phyloP scores from a whole-genome alignment of 768 basidiomycete genomes.

The Leccinum boreale region DNA sequence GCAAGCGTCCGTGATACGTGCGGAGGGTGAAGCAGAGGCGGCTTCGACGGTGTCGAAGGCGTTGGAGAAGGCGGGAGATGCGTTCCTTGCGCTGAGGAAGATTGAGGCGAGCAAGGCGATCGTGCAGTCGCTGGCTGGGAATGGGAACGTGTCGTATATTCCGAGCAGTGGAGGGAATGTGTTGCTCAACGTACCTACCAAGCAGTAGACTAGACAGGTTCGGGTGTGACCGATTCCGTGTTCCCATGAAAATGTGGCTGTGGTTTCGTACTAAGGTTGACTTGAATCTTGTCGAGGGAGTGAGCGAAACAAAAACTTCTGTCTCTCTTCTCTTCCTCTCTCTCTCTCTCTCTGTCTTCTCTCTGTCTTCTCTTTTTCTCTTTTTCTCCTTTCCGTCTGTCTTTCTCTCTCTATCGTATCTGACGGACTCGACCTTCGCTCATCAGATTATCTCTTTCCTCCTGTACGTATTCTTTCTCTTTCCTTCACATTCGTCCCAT shows the following conservation, averaged over 20 bases:
- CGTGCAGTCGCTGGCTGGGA: constrained; percentile 74
- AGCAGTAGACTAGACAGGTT: constrained; percentile 14
- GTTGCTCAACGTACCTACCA: constrained; percentile 75
- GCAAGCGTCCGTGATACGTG: constrained; percentile 96
- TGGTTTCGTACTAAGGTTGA: constrained; percentile 15
- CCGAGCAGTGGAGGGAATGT: constrained; percentile 80
- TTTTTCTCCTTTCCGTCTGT: constrained; percentile 34
- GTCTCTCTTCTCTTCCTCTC: constrained; percentile 18
- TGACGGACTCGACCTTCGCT: constrained; percentile 34
- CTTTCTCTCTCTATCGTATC: constrained; percentile 33
- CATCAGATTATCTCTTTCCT: constrained; percentile 40
- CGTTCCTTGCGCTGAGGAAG: constrained; percentile 90
- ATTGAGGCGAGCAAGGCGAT: constrained; percentile 99
- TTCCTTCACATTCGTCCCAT: background rate
- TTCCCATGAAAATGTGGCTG: constrained; percentile 28
- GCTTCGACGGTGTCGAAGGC: constrained; percentile 89
- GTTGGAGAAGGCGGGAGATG: constrained; percentile 91
- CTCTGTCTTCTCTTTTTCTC: constrained; percentile 30
- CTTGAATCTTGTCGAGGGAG: constrained; percentile 23
- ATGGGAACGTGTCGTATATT: constrained; percentile 87
- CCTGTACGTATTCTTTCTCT: constrained; percentile 26
- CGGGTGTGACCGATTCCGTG: constrained; percentile 19
- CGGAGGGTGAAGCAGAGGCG: constrained; percentile 98
- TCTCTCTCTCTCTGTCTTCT: constrained; percentile 9
- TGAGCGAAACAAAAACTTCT: constrained; percentile 12